Percentiles rank a stretch among this genome's conserved stretches.
These are phyloP conservation scores for Phytophthora hibernalis DNA, from an alignment of 352 stramenopile species.

Conservation along the genomic window DNA sequence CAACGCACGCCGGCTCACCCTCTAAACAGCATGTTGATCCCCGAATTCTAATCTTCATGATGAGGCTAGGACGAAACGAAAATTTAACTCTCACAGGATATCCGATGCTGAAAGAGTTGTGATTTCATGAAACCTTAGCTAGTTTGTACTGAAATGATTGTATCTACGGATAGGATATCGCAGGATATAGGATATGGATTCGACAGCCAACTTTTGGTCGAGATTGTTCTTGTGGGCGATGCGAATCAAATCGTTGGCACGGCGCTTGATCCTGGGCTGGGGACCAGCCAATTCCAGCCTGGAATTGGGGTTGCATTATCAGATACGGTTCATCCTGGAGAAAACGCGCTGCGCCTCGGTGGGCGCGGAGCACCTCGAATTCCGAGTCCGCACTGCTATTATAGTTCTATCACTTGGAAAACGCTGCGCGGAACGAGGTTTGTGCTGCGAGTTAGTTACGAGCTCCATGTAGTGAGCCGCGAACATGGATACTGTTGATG, in stretches of 20 bases:
- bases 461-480: no score
- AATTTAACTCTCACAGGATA: slow-evolving; percentile 1
- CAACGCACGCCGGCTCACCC: slow-evolving; percentile 5
- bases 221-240: slow-evolving; percentile 25
- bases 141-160: neutral
- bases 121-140: neutral
- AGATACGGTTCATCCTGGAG: slow-evolving; percentile 5
- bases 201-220: slow-evolving; percentile 3
- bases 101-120: neutral
- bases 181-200: neutral
- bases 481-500: no score
- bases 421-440: neutral
- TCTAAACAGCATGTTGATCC: slow-evolving; percentile 43
- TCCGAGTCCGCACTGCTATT: no score
- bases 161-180: neutral
- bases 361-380: slow-evolving; percentile 10
- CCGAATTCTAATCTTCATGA: slow-evolving; percentile 33
- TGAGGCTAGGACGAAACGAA: slow-evolving; percentile 29
- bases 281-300: slow-evolving; percentile 25
- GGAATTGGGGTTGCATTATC: slow-evolving; percentile 11
- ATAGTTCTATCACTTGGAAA: no score
- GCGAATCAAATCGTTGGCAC: slow-evolving; percentile 27
- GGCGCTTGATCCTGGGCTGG: slow-evolving; percentile 12
- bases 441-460: no score
- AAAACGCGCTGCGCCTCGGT: neutral